Percentiles rank a stretch among this genome's conserved stretches.
phyloP scores from a whole-genome alignment of 768 basidiomycete species.

The Suillus bovinus region DNA sequence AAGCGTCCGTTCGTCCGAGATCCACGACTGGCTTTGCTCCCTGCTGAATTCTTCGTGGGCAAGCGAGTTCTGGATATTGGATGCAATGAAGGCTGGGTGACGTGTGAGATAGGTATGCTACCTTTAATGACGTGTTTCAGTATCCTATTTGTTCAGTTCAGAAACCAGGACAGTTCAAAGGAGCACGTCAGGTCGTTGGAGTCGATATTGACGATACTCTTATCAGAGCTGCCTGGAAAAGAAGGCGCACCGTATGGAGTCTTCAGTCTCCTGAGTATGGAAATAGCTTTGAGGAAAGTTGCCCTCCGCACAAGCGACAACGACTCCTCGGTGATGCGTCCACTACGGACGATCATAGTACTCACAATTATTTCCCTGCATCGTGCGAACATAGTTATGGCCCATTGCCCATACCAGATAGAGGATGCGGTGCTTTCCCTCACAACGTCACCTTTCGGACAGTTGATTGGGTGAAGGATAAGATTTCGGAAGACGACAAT shows the following conservation, averaged over 20 bases:
- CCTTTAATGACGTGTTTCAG: background rate
- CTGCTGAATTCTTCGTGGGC: slow-evolving; percentile 48
- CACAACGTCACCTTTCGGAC: slow-evolving; percentile 75
- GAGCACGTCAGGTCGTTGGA: slow-evolving; percentile 68
- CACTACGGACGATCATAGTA: background rate
- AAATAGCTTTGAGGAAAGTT: background rate
- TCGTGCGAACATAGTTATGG: slow-evolving; percentile 79
- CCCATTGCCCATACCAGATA: slow-evolving; percentile 61
- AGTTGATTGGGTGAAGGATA: slow-evolving; percentile 69
- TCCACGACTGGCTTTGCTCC: slow-evolving; percentile 64
- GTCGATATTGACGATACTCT: slow-evolving; percentile 84
- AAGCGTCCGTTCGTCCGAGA: slow-evolving; percentile 65
- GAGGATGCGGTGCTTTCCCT: slow-evolving; percentile 55
- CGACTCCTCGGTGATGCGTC: slow-evolving; percentile 11
- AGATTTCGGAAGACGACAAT: slow-evolving; percentile 54
- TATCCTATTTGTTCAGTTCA: background rate
- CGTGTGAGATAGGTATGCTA: slow-evolving; percentile 76
- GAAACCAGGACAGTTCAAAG: slow-evolving; percentile 58
- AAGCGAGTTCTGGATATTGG: slow-evolving; percentile 79
- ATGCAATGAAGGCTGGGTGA: slow-evolving; percentile 85
- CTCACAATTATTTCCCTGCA: slow-evolving; percentile 65
- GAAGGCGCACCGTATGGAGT: slow-evolving; percentile 71
- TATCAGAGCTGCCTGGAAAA: slow-evolving; percentile 74
- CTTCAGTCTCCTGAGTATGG: slow-evolving; percentile 40
- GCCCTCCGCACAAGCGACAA: slow-evolving; percentile 14